Evolutionary conservation across 345 rosid species (phyloP).

Genomic region (Alliaria petiolata): DNA sequence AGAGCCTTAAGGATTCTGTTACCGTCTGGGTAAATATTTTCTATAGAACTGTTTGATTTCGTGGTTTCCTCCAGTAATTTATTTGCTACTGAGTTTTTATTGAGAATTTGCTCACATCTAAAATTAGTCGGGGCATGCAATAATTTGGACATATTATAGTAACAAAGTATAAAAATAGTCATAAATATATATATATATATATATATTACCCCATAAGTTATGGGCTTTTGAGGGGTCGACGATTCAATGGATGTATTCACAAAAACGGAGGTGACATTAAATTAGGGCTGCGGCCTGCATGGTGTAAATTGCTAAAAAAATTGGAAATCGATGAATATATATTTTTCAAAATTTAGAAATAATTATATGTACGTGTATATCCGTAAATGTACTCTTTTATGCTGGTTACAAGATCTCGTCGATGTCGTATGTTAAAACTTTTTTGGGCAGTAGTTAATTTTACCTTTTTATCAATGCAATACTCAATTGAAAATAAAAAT

Average conservation of each 20-base stretch:
- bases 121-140: not conserved
- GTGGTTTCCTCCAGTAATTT: conserved; percentile 2
- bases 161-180: not conserved
- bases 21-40: not conserved
- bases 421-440: not conserved
- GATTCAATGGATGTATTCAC: conserved; percentile 33
- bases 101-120: not conserved
- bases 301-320: conserved; percentile 4
- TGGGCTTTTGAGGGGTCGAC: conserved; percentile 27
- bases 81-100: not conserved
- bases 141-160: conserved; percentile 6
- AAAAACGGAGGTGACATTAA: conserved; percentile 29
- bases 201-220: conserved; percentile 19
- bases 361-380: not conserved
- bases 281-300: conserved; percentile 24
- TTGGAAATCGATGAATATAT: not conserved
- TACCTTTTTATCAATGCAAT: not conserved
- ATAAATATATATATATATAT: not conserved
- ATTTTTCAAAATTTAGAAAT: not conserved
- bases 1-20: conserved; percentile 3
- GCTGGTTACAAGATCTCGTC: conserved; percentile 1
- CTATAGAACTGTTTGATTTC: not conserved
- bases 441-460: not conserved
- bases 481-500: too few relatives aligned
- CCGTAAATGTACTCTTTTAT: not conserved